Evolutionary conservation across 1,139 yeast genomes (phyloP).

Genomic region (Lodderomyces theae): DNA sequence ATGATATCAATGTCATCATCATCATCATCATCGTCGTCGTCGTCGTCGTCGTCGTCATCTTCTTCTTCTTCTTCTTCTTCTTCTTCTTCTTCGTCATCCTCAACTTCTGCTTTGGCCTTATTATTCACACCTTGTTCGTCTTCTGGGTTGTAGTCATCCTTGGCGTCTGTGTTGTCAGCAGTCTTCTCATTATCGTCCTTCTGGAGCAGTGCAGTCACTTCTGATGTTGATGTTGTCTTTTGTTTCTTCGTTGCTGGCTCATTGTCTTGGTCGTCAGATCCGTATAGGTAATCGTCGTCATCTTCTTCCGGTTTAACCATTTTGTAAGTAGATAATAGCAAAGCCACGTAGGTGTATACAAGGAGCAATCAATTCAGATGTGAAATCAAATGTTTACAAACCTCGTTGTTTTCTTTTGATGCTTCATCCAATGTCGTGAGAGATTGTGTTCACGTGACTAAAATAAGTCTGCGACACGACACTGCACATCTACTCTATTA

Average conservation of each 20-base stretch:
- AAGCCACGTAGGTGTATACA: no score
- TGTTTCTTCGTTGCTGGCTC: constrained; percentile 12
- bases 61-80: constrained; percentile 26
- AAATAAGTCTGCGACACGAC: no score
- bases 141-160: no score
- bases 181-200: constrained; percentile 12
- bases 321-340: no score
- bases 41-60: constrained; percentile 33
- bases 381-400: no score
- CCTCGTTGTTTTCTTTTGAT: not conserved
- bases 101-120: constrained; percentile 15
- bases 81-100: constrained; percentile 11
- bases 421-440: not conserved
- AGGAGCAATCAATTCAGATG: no score
- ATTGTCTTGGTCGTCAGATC: constrained; percentile 54
- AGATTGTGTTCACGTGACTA: no score
- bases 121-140: no score
- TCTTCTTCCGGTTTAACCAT: constrained; percentile 48
- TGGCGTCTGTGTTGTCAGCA: constrained; percentile 11
- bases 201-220: not conserved
- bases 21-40: constrained; percentile 32
- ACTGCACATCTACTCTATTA: no score
- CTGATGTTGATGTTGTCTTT: constrained; percentile 11
- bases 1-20: constrained; percentile 49
- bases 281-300: constrained; percentile 84